phyloP scores from a whole-genome alignment of 495 filamentous ascomycete genomes.

The Hypomontagnella submonticulosa region DNA sequence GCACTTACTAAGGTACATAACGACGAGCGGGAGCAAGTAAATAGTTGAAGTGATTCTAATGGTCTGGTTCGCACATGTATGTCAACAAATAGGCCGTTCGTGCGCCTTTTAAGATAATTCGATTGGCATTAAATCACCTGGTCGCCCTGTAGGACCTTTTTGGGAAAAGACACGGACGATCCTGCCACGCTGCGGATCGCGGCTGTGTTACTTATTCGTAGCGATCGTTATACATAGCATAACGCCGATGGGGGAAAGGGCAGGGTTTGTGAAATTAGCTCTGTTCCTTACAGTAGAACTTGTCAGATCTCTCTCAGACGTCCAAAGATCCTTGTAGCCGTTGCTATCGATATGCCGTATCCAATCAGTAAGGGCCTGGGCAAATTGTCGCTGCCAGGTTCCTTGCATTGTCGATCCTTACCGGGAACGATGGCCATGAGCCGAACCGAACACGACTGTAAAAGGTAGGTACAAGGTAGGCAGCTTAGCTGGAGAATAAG shows the following conservation, averaged over 20 bases:
- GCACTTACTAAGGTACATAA: too few relatives aligned
- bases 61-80: not conserved
- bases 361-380: not conserved
- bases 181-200: not conserved
- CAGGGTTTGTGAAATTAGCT: constrained; percentile 24
- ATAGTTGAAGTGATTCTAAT: too few relatives aligned
- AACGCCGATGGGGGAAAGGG: not conserved
- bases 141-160: not conserved
- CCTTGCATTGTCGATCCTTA: too few relatives aligned
- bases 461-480: too few relatives aligned
- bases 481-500: not conserved
- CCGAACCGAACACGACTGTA: too few relatives aligned
- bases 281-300: not conserved
- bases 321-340: too few relatives aligned
- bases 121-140: not conserved
- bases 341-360: constrained; percentile 2
- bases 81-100: not conserved
- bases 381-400: not conserved
- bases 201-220: constrained; percentile 15
- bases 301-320: not conserved
- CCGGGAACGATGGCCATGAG: too few relatives aligned
- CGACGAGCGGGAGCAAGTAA: too few relatives aligned
- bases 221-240: not conserved
- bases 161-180: not conserved
- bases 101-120: not conserved